These are phyloP conservation scores for Hypoxylon sp. DNA, from an alignment of 2,329 filamentous ascomycete genomes.

Conservation along the genomic window DNA sequence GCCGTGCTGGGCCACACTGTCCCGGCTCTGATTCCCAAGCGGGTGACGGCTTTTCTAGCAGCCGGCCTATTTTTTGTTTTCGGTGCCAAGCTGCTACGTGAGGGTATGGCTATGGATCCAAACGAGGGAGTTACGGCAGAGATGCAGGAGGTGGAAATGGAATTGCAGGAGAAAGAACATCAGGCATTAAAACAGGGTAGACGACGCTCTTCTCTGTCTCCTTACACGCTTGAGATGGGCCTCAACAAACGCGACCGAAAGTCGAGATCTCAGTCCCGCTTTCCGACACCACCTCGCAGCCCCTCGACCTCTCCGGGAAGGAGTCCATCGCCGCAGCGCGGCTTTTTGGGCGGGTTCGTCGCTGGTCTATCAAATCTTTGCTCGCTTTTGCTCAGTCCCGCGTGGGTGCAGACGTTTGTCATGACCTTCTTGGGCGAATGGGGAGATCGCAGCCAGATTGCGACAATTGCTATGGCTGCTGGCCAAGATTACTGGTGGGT, in stretches of 20 bases:
- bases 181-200: slow-evolving; percentile 74
- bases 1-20: slow-evolving; percentile 93
- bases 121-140: slow-evolving; percentile 95
- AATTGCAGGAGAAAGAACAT: slow-evolving; percentile 93
- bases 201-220: slow-evolving; percentile 75
- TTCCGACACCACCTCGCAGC: slow-evolving; percentile 83
- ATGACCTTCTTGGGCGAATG: slow-evolving; percentile 99
- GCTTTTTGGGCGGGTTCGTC: slow-evolving; percentile 51
- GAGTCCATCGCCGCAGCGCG: slow-evolving; percentile 62
- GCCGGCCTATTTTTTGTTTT: slow-evolving; percentile 90
- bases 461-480: slow-evolving; percentile 98
- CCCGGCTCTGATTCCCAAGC: slow-evolving; percentile 88
- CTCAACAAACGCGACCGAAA: slow-evolving; percentile 73
- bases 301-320: slow-evolving; percentile 80
- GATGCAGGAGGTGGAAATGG: slow-evolving; percentile 96
- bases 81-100: slow-evolving; percentile 82
- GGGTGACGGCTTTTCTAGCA: slow-evolving; percentile 89
- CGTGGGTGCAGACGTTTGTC: slow-evolving; percentile 98
- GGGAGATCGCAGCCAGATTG: slow-evolving; percentile 97
- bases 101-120: slow-evolving; percentile 88
- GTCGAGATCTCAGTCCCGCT: slow-evolving; percentile 77
- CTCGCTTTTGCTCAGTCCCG: slow-evolving; percentile 88
- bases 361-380: slow-evolving; percentile 83
- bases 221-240: slow-evolving; percentile 84
- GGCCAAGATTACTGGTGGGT: slow-evolving; percentile 99